Evolutionary conservation across 805 yeast species (phyloP).

Genomic region (Priceomyces carsonii): DNA sequence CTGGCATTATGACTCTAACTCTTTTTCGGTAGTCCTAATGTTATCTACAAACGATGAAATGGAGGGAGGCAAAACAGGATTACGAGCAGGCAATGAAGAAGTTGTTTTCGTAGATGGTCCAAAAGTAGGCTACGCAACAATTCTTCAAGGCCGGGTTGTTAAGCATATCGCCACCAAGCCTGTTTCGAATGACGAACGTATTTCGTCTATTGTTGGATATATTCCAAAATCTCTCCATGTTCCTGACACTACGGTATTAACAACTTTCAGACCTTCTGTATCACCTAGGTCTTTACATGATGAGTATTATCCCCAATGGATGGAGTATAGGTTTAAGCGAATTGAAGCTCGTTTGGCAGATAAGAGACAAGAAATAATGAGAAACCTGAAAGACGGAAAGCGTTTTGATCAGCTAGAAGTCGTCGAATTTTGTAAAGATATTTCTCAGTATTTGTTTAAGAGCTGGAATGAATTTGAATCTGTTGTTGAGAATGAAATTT

Average conservation of each 20-base stretch:
- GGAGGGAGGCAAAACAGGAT: slow-evolving; percentile 17
- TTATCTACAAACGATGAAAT: slow-evolving; percentile 14
- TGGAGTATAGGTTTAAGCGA: slow-evolving; percentile 27
- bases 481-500: slow-evolving; percentile 12
- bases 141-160: slow-evolving; percentile 23
- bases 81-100: slow-evolving; percentile 14
- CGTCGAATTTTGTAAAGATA: slow-evolving; percentile 28
- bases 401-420: slow-evolving; percentile 38
- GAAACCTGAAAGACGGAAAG: slow-evolving; percentile 7
- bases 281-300: slow-evolving; percentile 30
- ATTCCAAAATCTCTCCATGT: slow-evolving; percentile 39
- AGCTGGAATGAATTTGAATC: slow-evolving; percentile 35
- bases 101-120: slow-evolving; percentile 17
- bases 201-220: slow-evolving; percentile 43
- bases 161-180: slow-evolving; percentile 24
- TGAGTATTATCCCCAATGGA: slow-evolving; percentile 34
- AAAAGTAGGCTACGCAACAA: slow-evolving; percentile 21
- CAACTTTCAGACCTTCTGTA: slow-evolving; percentile 42
- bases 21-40: slow-evolving; percentile 16
- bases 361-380: slow-evolving; percentile 11
- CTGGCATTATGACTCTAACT: slow-evolving; percentile 19
- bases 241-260: slow-evolving; percentile 40
- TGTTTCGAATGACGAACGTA: slow-evolving; percentile 37
- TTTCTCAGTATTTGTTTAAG: slow-evolving; percentile 25
- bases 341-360: slow-evolving; percentile 21